These are phyloP conservation scores for Pythium volutum DNA, from an alignment of 352 stramenopile genomes.

Conservation along the genomic window DNA sequence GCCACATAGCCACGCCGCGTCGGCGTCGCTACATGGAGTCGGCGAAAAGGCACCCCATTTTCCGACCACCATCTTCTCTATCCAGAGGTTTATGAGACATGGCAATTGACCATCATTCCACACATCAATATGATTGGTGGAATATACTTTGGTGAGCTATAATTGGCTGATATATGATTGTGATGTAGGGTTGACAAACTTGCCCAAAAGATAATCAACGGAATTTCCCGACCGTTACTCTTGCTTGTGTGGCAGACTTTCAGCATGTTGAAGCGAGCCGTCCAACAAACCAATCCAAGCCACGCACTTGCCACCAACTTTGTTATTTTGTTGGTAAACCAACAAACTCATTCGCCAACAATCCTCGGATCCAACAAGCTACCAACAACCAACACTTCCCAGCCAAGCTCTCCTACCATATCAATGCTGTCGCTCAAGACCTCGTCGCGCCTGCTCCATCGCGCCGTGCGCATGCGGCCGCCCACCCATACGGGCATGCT, in stretches of 20 bases:
- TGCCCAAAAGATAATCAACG: not conserved
- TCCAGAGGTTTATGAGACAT: not conserved
- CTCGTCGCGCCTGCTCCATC: conserved; percentile 1
- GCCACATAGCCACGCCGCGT: not conserved
- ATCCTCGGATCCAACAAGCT: not conserved
- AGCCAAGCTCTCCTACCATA: not conserved
- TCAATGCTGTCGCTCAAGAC: conserved; percentile 7
- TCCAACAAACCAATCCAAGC: not conserved
- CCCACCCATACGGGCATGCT: not conserved
- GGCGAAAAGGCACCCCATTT: not conserved
- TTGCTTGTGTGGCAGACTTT: not conserved
- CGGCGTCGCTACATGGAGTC: not conserved
- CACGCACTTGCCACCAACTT: not conserved
- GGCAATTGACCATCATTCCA: not conserved
- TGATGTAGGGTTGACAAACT: not conserved
- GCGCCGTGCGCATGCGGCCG: not conserved
- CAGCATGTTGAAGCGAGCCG: not conserved
- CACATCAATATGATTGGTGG: not conserved
- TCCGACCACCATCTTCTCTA: not conserved
- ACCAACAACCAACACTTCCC: not conserved
- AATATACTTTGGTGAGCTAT: not conserved
- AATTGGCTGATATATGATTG: not conserved
- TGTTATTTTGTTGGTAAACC: not conserved
- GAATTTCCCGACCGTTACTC: not conserved
- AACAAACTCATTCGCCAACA: not conserved